phyloP scores from a whole-genome alignment of 2,329 filamentous ascomycete species.

The Pseudocercospora fijiensis region DNA sequence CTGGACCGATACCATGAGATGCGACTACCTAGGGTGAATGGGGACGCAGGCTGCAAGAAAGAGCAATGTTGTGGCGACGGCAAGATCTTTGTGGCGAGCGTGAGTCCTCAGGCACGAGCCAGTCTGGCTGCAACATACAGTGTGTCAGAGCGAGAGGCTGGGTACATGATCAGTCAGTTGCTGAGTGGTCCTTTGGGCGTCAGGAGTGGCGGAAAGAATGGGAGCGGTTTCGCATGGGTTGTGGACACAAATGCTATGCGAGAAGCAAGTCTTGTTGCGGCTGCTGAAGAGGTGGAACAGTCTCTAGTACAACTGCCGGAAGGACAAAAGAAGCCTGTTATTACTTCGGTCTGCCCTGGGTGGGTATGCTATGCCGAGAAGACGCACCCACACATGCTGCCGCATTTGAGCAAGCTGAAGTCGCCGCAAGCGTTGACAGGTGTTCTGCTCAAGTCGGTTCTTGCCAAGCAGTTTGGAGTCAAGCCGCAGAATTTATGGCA shows the following conservation, averaged over 20 bases:
- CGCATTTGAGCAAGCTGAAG: conserved; percentile 86
- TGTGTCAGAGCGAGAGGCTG: conserved; percentile 70
- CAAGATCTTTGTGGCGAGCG: conserved; percentile 84
- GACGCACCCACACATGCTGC: conserved; percentile 89
- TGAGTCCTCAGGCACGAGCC: conserved; percentile 87
- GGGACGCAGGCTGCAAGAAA: conserved; percentile 9
- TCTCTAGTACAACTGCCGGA: conserved; percentile 33
- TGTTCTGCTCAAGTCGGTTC: conserved; percentile 81
- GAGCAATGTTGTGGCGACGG: conserved; percentile 44
- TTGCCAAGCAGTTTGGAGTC: conserved; percentile 71
- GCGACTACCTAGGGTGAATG: conserved; percentile 20
- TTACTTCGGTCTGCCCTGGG: conserved; percentile 89
- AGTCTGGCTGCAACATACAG: conserved; percentile 83
- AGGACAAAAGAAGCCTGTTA: conserved; percentile 60
- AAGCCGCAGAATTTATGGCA: conserved; percentile 85
- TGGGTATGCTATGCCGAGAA: conserved; percentile 99
- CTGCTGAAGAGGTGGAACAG: conserved; percentile 49
- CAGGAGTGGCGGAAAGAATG: conserved; percentile 65
- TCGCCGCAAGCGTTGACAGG: conserved; percentile 91
- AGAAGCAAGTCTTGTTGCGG: conserved; percentile 72
- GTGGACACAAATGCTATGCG: conserved; percentile 84
- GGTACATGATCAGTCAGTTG: conserved; percentile 78
- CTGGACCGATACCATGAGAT: conserved; percentile 61
- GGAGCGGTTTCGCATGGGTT: conserved; percentile 82
- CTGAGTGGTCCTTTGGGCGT: conserved; percentile 70